Conservation (phyloP, 352 stramenopile genomes). For the Phytophthora multivora region DNA sequence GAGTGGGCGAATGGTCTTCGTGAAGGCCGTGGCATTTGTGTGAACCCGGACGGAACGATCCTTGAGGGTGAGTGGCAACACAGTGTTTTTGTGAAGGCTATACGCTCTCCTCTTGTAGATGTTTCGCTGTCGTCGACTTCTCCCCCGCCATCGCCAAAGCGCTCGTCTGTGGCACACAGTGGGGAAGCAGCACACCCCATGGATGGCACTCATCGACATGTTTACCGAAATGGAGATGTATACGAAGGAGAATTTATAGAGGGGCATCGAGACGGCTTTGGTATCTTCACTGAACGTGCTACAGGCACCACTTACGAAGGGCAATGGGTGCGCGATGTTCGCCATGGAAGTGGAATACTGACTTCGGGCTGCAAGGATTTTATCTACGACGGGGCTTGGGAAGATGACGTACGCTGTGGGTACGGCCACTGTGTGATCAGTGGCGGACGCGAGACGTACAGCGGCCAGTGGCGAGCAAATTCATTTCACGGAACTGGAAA, state of each 20-base stretch:
- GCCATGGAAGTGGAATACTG: conserved; percentile 68
- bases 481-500: conserved; percentile 80
- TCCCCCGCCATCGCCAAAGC: conserved; percentile 4
- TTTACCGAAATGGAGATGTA: conserved; percentile 70
- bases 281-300: conserved; percentile 61
- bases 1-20: conserved; percentile 77
- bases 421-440: conserved; percentile 82
- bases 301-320: conserved; percentile 79
- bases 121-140: conserved; percentile 43
- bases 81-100: conserved; percentile 60
- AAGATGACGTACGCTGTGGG: conserved; percentile 55
- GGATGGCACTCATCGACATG: conserved; percentile 39
- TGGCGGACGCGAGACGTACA: conserved; percentile 72
- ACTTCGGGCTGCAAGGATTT: conserved; percentile 79
- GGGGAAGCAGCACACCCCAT: conserved; percentile 29
- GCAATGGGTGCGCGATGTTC: conserved; percentile 60
- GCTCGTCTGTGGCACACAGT: background rate
- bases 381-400: conserved; percentile 84
- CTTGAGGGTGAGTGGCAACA: conserved; percentile 80
- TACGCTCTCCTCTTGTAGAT: conserved; percentile 63
- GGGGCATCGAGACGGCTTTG: conserved; percentile 52
- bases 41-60: conserved; percentile 61
- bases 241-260: conserved; percentile 76
- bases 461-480: conserved; percentile 69
- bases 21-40: conserved; percentile 76